Evolutionary conservation across 371 early-diverging fungal genomes (phyloP).

Genomic region (Batkoa obscura): DNA sequence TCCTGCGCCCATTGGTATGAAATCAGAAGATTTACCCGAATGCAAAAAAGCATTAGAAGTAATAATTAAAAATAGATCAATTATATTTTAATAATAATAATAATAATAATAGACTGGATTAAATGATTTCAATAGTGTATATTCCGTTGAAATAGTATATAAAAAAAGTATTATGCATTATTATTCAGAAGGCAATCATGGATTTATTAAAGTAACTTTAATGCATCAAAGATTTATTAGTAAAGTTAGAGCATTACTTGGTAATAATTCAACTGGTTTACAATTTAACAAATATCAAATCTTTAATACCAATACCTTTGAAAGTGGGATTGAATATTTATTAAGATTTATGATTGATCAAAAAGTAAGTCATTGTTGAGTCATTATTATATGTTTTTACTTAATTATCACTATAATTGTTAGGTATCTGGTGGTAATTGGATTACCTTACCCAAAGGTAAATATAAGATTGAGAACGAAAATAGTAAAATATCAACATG

Average conservation of each 20-base stretch:
- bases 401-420: slow-evolving; percentile 17
- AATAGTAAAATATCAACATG: slow-evolving; percentile 29
- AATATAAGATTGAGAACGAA: slow-evolving; percentile 24
- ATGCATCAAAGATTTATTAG: not conserved
- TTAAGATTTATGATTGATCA: slow-evolving; percentile 97
- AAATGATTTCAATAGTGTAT: no score
- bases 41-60: slow-evolving; percentile 28
- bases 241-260: no score
- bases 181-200: slow-evolving; percentile 37
- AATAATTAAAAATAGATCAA: slow-evolving; percentile 14
- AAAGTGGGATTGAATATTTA: slow-evolving; percentile 81
- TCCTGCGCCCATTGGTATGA: slow-evolving; percentile 65
- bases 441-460: slow-evolving; percentile 69
- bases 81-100: slow-evolving; percentile 8
- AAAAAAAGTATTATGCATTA: slow-evolving; percentile 72
- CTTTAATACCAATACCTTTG: slow-evolving; percentile 50
- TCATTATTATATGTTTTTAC: not conserved
- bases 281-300: slow-evolving; percentile 12
- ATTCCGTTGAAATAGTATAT: slow-evolving; percentile 31
- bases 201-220: slow-evolving; percentile 47
- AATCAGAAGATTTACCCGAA: slow-evolving; percentile 27
- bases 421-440: slow-evolving; percentile 61
- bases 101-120: no score
- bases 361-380: slow-evolving; percentile 10
- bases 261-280: no score